Evolutionary conservation across 257 asterid species (phyloP).

Genomic region (Solanum bulbocastanum): DNA sequence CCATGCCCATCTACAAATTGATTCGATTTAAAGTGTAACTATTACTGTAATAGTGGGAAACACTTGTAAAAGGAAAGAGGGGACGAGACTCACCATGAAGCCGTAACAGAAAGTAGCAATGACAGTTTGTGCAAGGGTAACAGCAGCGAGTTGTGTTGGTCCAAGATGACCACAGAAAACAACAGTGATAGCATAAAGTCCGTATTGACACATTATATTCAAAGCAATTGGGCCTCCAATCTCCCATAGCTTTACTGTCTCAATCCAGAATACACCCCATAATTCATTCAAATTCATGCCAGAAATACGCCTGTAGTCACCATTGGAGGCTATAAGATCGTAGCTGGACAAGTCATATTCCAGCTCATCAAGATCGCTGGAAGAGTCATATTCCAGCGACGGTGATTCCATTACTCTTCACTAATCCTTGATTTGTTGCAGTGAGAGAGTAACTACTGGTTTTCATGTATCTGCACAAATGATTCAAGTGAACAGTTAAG

Average conservation of each 20-base stretch:
- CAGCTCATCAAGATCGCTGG: too few species aligned
- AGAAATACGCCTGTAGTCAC: slow-evolving; percentile 46
- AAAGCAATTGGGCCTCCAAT: slow-evolving; percentile 45
- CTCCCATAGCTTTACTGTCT: slow-evolving; percentile 49
- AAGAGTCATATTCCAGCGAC: slow-evolving; percentile 12
- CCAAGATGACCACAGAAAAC: slow-evolving; percentile 74
- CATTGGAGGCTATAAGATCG: neutral
- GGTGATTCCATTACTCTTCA: slow-evolving; percentile 34
- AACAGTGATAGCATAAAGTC: slow-evolving; percentile 26
- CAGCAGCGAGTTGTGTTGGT: slow-evolving; percentile 51
- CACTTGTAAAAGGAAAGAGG: too few species aligned
- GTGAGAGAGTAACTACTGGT: too few species aligned
- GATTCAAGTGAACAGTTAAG: too few species aligned
- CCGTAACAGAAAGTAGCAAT: slow-evolving; percentile 55
- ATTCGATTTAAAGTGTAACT: too few species aligned
- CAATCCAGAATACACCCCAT: slow-evolving; percentile 40
- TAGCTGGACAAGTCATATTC: too few species aligned
- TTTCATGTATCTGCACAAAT: too few species aligned
- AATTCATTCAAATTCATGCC: slow-evolving; percentile 15
- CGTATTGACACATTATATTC: slow-evolving; percentile 35
- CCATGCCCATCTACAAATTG: slow-evolving; percentile 62
- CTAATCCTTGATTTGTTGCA: too few species aligned
- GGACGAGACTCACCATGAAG: neutral
- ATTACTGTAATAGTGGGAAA: too few species aligned
- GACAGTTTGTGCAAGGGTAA: slow-evolving; percentile 55